phyloP scores from a whole-genome alignment of 352 stramenopile genomes.

The Globisporangium takayamanum region DNA sequence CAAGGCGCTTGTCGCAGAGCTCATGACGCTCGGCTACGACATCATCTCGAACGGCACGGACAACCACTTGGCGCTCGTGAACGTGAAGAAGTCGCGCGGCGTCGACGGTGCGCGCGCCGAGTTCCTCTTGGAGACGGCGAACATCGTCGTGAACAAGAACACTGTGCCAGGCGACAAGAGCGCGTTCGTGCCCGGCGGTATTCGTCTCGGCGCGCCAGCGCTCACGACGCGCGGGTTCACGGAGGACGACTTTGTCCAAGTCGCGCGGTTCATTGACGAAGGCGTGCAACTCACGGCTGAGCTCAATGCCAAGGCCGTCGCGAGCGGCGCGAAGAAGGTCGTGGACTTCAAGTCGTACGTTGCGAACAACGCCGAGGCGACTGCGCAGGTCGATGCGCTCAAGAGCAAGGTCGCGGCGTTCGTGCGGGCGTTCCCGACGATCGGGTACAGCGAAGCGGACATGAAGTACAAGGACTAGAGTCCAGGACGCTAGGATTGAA shows the following conservation, averaged over 20 bases:
- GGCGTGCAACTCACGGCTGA: constrained; percentile 91
- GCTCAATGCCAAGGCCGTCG: constrained; percentile 85
- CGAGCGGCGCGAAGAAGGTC: constrained; percentile 95
- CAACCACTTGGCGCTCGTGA: constrained; percentile 97
- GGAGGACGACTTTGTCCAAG: constrained; percentile 93
- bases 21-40: constrained; percentile 91
- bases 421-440: constrained; percentile 93
- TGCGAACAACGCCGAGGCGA: constrained; percentile 32
- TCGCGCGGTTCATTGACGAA: constrained; percentile 95
- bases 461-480: constrained; percentile 85
- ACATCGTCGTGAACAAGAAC: constrained; percentile 99
- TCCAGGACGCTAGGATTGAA: background rate
- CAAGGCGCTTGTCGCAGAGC: constrained; percentile 80
- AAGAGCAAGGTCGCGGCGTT: constrained; percentile 91
- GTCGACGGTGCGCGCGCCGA: constrained; percentile 95
- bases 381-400: constrained; percentile 68
- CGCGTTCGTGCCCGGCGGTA: constrained; percentile 94
- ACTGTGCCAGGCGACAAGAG: constrained; percentile 96
- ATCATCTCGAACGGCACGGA: constrained; percentile 98
- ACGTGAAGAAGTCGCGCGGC: constrained; percentile 93
- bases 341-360: constrained; percentile 85
- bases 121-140: constrained; percentile 92
- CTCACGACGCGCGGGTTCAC: constrained; percentile 94
- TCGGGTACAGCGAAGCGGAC: constrained; percentile 94
- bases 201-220: constrained; percentile 95